Base-by-base conservation (phyloP, 176 grass and related monocot species). In the Secale cereale region DNA sequence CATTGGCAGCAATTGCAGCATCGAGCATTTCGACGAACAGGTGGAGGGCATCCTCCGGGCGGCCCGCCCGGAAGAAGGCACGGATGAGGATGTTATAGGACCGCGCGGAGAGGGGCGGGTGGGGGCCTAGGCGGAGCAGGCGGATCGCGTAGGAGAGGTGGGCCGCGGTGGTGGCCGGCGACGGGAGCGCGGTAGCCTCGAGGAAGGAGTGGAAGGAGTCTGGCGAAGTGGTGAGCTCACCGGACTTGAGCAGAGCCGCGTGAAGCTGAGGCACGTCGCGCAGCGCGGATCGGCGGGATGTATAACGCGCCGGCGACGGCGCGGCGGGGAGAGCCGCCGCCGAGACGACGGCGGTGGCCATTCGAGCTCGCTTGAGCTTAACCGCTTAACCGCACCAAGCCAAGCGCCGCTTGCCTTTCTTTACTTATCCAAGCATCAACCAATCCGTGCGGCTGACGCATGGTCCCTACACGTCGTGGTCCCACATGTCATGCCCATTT, bases 1-100 rank as follows among this genome's bases (percentile, higher is more conserved):
- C 69, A 8, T 30, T 56, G 13, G 63, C 10, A 1, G 1, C 54
- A 28, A 30, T 56, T 9, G 62, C 13, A 1, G 0, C 54, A 23
- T 23, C 82, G 82, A 92, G 90, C 90, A 92, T 94, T 89, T 82
- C 78, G 43, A 90, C 79, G 76, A 94, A 94, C 87, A 92, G 85
- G 43, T 69, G 29, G 63, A 92, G 74, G 43, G 90, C 85, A n/a
- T 86, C 85, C 31, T 72, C 78, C 3, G n/a, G 81, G 27, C n/a
- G 77, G 68, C 74, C 70, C 82, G 43, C 64, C 23, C 79, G 84
- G 40, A 85, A 70, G 66, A 89, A 80, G 2, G 87, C 78, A n/a
- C 92, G 81, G 45, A 94, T 87, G 26, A 94, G 84, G 81, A 89
- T 83, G 73, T 94, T 90, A 31, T 94, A 85, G 32, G 63, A 78